Evolutionary conservation across 2,329 filamentous ascomycete genomes (phyloP).

Genomic region (Knufia fluminis): DNA sequence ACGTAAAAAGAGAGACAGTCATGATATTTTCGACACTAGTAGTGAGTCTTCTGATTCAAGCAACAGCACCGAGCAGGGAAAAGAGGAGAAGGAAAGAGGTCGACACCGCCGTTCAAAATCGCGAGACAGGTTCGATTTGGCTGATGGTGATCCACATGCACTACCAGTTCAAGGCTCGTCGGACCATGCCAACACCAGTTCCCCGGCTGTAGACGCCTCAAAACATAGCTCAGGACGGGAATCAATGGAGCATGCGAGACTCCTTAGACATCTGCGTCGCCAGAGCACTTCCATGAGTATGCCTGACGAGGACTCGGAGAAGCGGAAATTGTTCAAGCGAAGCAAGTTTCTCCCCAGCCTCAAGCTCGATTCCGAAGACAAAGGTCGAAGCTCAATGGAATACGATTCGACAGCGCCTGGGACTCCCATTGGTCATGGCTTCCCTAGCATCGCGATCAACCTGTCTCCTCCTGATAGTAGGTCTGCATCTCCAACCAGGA

Average conservation of each 20-base stretch:
- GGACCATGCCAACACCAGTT: not conserved
- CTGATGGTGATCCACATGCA: slow-evolving; percentile 7
- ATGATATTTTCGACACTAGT: slow-evolving; percentile 15
- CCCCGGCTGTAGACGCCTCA: not conserved
- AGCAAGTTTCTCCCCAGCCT: not conserved
- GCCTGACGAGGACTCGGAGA: not conserved
- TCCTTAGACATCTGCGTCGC: not conserved
- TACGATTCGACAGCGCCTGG: slow-evolving; percentile 38
- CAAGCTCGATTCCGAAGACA: slow-evolving; percentile 6
- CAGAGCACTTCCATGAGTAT: not conserved
- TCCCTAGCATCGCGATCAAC: slow-evolving; percentile 54
- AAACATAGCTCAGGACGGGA: not conserved
- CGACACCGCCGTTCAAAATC: not conserved
- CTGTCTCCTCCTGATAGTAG: slow-evolving; percentile 56
- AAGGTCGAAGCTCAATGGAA: slow-evolving; percentile 32
- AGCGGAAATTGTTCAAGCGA: not conserved
- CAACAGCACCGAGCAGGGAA: slow-evolving; percentile 11
- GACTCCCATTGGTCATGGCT: slow-evolving; percentile 34
- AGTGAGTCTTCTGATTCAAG: slow-evolving; percentile 15
- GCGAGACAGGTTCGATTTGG: not conserved
- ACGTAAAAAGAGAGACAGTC: slow-evolving; percentile 13
- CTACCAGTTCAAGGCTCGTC: not conserved
- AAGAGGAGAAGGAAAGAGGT: not conserved
- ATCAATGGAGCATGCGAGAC: not conserved
- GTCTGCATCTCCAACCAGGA: slow-evolving; percentile 54